phyloP scores from a whole-genome alignment of 2,329 filamentous ascomycete species.

The Fusarium globosum region DNA sequence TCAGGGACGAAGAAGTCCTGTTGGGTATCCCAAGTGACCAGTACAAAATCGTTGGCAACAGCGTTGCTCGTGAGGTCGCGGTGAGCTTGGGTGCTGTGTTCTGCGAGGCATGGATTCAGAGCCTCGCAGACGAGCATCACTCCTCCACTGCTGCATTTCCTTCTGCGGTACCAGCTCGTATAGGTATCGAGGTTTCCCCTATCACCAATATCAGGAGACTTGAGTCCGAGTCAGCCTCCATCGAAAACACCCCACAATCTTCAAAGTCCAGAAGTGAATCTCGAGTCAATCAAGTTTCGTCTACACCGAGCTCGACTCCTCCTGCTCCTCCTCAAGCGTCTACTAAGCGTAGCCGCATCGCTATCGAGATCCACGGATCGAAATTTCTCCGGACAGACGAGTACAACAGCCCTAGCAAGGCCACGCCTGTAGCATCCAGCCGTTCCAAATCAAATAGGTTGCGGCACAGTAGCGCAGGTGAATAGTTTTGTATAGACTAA shows the following conservation, averaged over 20 bases:
- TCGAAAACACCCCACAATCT: background rate
- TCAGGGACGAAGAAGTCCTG: slow-evolving; percentile 76
- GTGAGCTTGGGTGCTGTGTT: slow-evolving; percentile 73
- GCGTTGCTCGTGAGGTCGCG: slow-evolving; percentile 76
- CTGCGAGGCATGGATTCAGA: slow-evolving; percentile 62
- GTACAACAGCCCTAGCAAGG: background rate
- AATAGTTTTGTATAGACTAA: background rate
- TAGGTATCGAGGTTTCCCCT: slow-evolving; percentile 22
- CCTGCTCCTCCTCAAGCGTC: background rate
- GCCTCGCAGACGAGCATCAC: slow-evolving; percentile 32
- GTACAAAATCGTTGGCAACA: slow-evolving; percentile 79
- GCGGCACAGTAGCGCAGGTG: slow-evolving; percentile 10
- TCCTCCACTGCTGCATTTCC: background rate
- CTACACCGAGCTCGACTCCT: slow-evolving; percentile 1
- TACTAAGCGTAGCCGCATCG: slow-evolving; percentile 13
- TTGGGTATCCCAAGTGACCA: slow-evolving; percentile 67
- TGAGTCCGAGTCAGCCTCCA: slow-evolving; percentile 8
- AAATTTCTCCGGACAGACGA: slow-evolving; percentile 10
- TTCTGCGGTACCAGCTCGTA: background rate
- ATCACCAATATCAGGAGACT: slow-evolving; percentile 11
- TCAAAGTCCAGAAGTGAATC: slow-evolving; percentile 14
- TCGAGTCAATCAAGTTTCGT: background rate
- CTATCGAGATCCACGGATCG: slow-evolving; percentile 23
- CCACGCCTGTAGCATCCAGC: background rate
- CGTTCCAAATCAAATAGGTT: slow-evolving; percentile 25